phyloP scores from a whole-genome alignment of 1,139 yeast species.

The Geotrichum klebahnii region DNA sequence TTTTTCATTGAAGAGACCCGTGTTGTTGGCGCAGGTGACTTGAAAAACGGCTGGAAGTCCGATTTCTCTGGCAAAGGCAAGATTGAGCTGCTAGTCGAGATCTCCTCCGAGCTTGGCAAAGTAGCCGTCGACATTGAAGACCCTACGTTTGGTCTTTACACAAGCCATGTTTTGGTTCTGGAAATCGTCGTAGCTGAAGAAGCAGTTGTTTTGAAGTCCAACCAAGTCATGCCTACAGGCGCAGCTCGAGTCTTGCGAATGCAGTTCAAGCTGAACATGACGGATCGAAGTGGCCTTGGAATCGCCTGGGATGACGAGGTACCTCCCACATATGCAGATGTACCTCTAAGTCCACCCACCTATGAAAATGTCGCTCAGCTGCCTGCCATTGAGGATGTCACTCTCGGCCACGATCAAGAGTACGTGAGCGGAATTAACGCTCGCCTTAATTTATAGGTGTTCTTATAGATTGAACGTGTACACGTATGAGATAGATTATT shows the following conservation, averaged over 20 bases:
- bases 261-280: conserved; percentile 79
- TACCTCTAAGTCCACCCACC: conserved; percentile 82
- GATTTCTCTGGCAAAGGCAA: conserved; percentile 74
- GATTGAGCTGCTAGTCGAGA: conserved; percentile 50
- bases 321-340: conserved; percentile 91
- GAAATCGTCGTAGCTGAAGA: conserved; percentile 94
- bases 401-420: conserved; percentile 1
- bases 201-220: conserved; percentile 40
- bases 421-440: conserved; percentile 11
- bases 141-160: conserved; percentile 71
- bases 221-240: conserved; percentile 58
- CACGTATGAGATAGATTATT: background rate
- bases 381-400: conserved; percentile 32
- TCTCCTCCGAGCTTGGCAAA: conserved; percentile 47
- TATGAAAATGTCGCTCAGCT: conserved; percentile 43
- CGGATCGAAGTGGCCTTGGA: conserved; percentile 92
- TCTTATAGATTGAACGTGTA: background rate
- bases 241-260: conserved; percentile 89
- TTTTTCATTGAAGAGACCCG: conserved; percentile 61
- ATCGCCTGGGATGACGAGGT: conserved; percentile 99
- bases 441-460: background rate
- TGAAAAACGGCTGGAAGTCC: conserved; percentile 91
- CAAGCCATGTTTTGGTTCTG: conserved; percentile 68
- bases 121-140: conserved; percentile 75
- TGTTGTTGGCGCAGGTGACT: conserved; percentile 72